phyloP scores from a whole-genome alignment of 2,329 filamentous ascomycete species.

The Sclerotinia subarctica region DNA sequence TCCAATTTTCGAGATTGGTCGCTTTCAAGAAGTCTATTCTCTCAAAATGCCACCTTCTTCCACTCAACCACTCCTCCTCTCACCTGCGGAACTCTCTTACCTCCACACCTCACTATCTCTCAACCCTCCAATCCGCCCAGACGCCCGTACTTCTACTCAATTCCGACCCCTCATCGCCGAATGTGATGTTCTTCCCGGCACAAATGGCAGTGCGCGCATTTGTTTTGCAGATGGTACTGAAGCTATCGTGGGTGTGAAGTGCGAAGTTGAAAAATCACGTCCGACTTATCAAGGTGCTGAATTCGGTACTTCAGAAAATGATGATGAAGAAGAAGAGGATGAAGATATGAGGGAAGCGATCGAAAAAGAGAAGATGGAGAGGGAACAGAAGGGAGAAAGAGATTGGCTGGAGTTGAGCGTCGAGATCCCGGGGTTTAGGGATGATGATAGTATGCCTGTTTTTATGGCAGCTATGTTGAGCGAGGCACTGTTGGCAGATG shows the following conservation, averaged over 20 bases:
- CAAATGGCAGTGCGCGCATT: slow-evolving; percentile 89
- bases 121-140: slow-evolving; percentile 80
- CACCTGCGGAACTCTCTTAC: slow-evolving; percentile 94
- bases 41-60: slow-evolving; percentile 50
- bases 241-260: slow-evolving; percentile 92
- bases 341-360: slow-evolving; percentile 43
- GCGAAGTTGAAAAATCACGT: slow-evolving; percentile 77
- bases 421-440: slow-evolving; percentile 84
- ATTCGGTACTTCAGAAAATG: slow-evolving; percentile 31
- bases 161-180: slow-evolving; percentile 91
- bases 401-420: slow-evolving; percentile 87
- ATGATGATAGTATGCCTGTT: slow-evolving; percentile 86
- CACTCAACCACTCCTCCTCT: slow-evolving; percentile 71
- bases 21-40: background rate
- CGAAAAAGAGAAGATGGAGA: slow-evolving; percentile 34
- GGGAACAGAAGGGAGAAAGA: slow-evolving; percentile 50
- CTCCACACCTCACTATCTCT: slow-evolving; percentile 83
- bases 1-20: background rate
- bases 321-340: slow-evolving; percentile 39
- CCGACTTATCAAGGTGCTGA: slow-evolving; percentile 32
- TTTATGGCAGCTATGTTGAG: slow-evolving; percentile 85
- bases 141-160: slow-evolving; percentile 76
- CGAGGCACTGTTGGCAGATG: slow-evolving; percentile 77
- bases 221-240: slow-evolving; percentile 95
- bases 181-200: slow-evolving; percentile 80